Base-by-base conservation (phyloP, 352 stramenopile species). In the Phytopythium ostracodes region DNA sequence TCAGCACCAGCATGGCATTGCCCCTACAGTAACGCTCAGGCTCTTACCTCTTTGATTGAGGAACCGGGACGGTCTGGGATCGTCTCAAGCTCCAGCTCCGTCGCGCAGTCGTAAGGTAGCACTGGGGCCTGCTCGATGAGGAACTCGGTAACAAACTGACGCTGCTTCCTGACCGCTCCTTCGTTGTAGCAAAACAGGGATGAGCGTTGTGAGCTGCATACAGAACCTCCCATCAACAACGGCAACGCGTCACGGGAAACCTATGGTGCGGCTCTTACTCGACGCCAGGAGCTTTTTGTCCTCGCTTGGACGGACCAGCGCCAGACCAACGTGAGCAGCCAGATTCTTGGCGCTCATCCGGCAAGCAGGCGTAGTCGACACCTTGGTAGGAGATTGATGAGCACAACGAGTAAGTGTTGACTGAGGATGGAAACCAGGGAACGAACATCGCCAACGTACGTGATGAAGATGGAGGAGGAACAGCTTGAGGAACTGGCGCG, bases 391-490 rank as follows among this genome's bases (percentile, higher is more conserved):
- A 17, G 11, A 29, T 8, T 40, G 43, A 17, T 24, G 57, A 47
- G 31, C 22, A 52, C 14, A 57, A 18, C 7, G n/a, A 18, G n/a
- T n/a, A n/a, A n/a, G n/a, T n/a, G n/a, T n/a, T n/a, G n/a, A n/a
- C n/a, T n/a, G n/a, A n/a, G n/a, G n/a, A n/a, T n/a, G n/a, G n/a
- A n/a, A n/a, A n/a, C n/a, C n/a, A n/a, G n/a, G n/a, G n/a, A n/a
- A n/a, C n/a, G n/a, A n/a, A n/a, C 2, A 55, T n/a, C 22, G 61
- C 5, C 3, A 11, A 46, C 71, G 47, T 65, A 89, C 80, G 42
- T 75, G 67, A 44, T 76, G 66, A 7, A 87, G 55, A 64, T 89
- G 77, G 9, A 70, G 56, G 10, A 89, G 56, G 18, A 88, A 75
- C 2, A 84, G 57, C 50, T 77, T 68, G 12, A 89, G 62, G 24